Evolutionary conservation across 192 early-diverging fungal species (phyloP).

Genomic region (Coemansia reversa): DNA sequence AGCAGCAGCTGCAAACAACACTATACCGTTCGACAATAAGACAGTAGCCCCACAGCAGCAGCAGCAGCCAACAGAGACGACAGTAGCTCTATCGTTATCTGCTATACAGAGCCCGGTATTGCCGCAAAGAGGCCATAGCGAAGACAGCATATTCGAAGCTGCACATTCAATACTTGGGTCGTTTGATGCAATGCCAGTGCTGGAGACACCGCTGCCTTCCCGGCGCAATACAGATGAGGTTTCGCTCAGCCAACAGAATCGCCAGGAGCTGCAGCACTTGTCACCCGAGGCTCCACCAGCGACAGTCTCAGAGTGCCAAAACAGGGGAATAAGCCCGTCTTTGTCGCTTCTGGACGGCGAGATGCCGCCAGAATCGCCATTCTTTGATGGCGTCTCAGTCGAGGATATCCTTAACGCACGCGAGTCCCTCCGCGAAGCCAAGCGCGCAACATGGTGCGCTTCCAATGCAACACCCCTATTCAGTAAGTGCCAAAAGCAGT

Average conservation of each 20-base stretch:
- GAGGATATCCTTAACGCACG: conserved; percentile 12
- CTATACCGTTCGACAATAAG: too few relatives aligned
- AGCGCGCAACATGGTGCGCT: conserved; percentile 18
- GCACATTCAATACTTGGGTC: neutral
- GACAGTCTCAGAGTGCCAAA: neutral
- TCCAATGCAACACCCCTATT: conserved; percentile 10
- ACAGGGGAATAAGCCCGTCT: neutral
- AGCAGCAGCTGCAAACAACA: too few relatives aligned
- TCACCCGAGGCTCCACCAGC: neutral
- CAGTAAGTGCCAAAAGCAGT: conserved; percentile 3
- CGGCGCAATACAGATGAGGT: conserved; percentile 43
- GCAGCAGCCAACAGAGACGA: neutral
- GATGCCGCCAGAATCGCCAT: conserved; percentile 42
- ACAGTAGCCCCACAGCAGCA: neutral
- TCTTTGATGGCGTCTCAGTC: conserved; percentile 11
- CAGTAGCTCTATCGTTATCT: neutral
- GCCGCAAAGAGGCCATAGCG: too few relatives aligned
- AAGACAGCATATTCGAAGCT: too few relatives aligned
- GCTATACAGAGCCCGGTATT: neutral
- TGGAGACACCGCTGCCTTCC: conserved; percentile 40
- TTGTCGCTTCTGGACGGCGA: conserved; percentile 20
- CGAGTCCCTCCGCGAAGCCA: conserved; percentile 13
- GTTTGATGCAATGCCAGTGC: conserved; percentile 4
- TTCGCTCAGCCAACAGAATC: conserved; percentile 15
- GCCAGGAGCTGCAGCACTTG: conserved; percentile 17